These are phyloP conservation scores for cucumber (Cucumis sativus) DNA, from an alignment of 306 rosid species.

Conservation along the genomic window DNA sequence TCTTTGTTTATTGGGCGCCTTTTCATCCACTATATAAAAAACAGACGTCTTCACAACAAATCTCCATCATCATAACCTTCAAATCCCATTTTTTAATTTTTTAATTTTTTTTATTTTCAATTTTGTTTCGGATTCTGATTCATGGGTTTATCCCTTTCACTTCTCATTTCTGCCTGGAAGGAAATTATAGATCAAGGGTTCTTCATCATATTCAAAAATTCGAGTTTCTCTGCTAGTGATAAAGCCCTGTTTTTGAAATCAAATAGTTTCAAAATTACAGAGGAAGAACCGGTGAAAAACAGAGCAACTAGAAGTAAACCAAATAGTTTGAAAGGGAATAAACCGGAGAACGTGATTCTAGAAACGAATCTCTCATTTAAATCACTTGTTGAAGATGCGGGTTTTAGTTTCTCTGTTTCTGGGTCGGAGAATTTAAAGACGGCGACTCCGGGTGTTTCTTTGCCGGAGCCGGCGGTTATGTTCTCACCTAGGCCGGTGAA, in stretches of 20 bases:
- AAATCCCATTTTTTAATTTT: background rate
- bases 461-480: conserved; percentile 38
- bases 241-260: conserved; percentile 34
- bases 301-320: conserved; percentile 8
- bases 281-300: conserved; percentile 21
- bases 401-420: conserved; percentile 11
- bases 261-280: conserved; percentile 41
- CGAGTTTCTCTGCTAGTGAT: conserved; percentile 26
- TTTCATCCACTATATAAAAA: background rate
- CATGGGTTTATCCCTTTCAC: conserved; percentile 60
- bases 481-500: conserved; percentile 43
- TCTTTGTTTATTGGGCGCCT: background rate
- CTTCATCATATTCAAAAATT: conserved; percentile 16
- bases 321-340: conserved; percentile 28
- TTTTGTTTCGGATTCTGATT: background rate
- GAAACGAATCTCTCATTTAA: conserved; percentile 36
- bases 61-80: background rate
- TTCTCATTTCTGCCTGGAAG: conserved; percentile 42
- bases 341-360: conserved; percentile 36
- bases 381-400: conserved; percentile 18
- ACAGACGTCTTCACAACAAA: background rate
- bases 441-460: conserved; percentile 31
- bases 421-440: conserved; percentile 2
- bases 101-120: background rate
- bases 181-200: conserved; percentile 27